Evolutionary conservation across 2,329 filamentous ascomycete species (phyloP).

Genomic region (Aspergillus sp.): DNA sequence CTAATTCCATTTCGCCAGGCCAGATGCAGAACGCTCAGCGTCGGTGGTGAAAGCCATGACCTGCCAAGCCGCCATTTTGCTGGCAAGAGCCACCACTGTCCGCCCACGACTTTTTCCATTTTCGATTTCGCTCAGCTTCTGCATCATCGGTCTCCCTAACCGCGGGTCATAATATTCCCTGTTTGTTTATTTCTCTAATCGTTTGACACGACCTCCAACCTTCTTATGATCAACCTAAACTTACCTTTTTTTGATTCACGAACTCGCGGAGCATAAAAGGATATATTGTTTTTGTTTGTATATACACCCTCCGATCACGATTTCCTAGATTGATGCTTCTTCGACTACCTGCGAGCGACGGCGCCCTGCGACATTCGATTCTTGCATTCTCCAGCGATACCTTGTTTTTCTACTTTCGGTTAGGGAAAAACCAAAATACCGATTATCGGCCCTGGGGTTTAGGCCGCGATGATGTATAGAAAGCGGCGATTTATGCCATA

Average conservation of each 20-base stretch:
- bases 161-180: conserved; percentile 36
- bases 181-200: conserved; percentile 28
- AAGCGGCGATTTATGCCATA: conserved; percentile 36
- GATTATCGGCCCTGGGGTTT: conserved; percentile 26
- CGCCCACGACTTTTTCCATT: conserved; percentile 32
- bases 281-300: conserved; percentile 33
- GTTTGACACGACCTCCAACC: conserved; percentile 29
- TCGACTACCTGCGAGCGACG: conserved; percentile 42
- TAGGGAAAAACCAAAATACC: conserved; percentile 36
- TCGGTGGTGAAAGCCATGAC: conserved; percentile 38
- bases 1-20: conserved; percentile 67
- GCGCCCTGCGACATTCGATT: conserved; percentile 40
- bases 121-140: conserved; percentile 33
- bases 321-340: conserved; percentile 35
- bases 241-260: conserved; percentile 24
- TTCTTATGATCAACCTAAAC: conserved; percentile 28
- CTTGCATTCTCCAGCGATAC: conserved; percentile 39
- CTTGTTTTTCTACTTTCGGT: conserved; percentile 36
- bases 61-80: conserved; percentile 24
- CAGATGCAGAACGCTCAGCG: conserved; percentile 57
- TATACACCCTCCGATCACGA: conserved; percentile 40
- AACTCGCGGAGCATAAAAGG: conserved; percentile 28
- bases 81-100: conserved; percentile 24
- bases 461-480: conserved; percentile 43
- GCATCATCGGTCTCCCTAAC: conserved; percentile 39